Percentiles rank a stretch among this genome's conserved stretches.
Evolutionary conservation across 2,329 filamentous ascomycete genomes (phyloP).

Genomic region (Fusarium sp.): DNA sequence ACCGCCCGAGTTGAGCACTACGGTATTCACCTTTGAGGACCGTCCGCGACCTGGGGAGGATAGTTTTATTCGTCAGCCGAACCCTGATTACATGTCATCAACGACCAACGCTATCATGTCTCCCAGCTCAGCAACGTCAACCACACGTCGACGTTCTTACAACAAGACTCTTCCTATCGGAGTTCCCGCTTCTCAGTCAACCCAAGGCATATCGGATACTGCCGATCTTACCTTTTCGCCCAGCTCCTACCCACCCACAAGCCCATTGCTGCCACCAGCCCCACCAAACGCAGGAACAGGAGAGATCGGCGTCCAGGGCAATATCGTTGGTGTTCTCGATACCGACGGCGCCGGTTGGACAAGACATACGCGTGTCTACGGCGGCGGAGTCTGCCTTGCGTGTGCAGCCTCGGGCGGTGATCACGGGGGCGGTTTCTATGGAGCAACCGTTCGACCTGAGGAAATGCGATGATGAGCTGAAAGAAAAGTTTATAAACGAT

Average conservation of each 20-base stretch:
- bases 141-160: constrained; percentile 59
- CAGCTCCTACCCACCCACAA: constrained; percentile 64
- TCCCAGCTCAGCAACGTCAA: constrained; percentile 50
- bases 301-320: constrained; percentile 62
- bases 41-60: constrained; percentile 49
- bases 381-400: constrained; percentile 68
- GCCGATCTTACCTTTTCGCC: constrained; percentile 57
- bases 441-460: constrained; percentile 65
- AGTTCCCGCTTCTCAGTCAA: constrained; percentile 47
- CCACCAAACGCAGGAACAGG: constrained; percentile 52
- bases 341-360: constrained; percentile 65
- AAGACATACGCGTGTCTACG: constrained; percentile 71
- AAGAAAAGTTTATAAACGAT: constrained; percentile 6
- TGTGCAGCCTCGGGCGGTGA: constrained; percentile 63
- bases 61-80: constrained; percentile 62
- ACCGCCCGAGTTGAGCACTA: constrained; percentile 60
- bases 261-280: constrained; percentile 62
- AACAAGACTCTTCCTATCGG: constrained; percentile 57
- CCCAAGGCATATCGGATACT: constrained; percentile 43
- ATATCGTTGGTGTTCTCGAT: constrained; percentile 64
- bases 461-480: constrained; percentile 59
- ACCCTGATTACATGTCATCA: constrained; percentile 63
- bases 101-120: constrained; percentile 49
- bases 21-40: constrained; percentile 60
- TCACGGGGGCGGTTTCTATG: constrained; percentile 66